phyloP scores from a whole-genome alignment of 768 basidiomycete species.

The Chalciporus piperatus region DNA sequence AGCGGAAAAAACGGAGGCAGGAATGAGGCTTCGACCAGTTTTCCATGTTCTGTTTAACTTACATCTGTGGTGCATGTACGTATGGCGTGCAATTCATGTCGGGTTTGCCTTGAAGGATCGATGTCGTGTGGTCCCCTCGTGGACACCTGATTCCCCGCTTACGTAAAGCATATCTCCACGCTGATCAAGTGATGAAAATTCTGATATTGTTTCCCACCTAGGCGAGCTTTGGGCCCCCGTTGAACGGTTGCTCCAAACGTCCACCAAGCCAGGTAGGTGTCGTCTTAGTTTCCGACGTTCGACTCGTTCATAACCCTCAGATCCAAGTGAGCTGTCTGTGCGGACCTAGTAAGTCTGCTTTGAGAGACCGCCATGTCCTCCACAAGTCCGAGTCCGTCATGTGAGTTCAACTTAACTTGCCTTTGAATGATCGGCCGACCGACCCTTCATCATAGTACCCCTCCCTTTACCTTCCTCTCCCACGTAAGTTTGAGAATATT shows the following conservation, averaged over 20 bases:
- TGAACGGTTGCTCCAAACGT: constrained; percentile 10
- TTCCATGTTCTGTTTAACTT: not conserved
- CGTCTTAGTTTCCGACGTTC: not conserved
- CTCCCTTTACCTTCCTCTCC: rapidly evolving
- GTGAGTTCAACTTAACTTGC: constrained; percentile 7
- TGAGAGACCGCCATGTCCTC: too few species aligned
- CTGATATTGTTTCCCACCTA: constrained; percentile 7
- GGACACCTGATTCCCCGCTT: constrained; percentile 7
- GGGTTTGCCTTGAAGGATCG: not conserved
- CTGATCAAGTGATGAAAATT: constrained; percentile 18
- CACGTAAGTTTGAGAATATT: constrained; percentile 5
- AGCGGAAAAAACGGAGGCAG: constrained; percentile 16
- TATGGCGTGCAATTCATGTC: not conserved
- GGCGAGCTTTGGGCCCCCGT: not conserved
- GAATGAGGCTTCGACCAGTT: constrained; percentile 2
- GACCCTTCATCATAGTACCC: not conserved
- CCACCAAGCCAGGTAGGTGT: not conserved
- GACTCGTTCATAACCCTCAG: not conserved
- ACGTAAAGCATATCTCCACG: constrained; percentile 18
- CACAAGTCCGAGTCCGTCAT: not conserved
- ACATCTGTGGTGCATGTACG: constrained; percentile 15
- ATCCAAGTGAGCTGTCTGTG: constrained; percentile 3
- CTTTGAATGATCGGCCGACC: not conserved
- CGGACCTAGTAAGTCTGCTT: not conserved
- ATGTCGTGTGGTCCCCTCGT: constrained; percentile 4